Conservation (phyloP, 148 eudicot species). For the Rhododendron griersonianum region DNA sequence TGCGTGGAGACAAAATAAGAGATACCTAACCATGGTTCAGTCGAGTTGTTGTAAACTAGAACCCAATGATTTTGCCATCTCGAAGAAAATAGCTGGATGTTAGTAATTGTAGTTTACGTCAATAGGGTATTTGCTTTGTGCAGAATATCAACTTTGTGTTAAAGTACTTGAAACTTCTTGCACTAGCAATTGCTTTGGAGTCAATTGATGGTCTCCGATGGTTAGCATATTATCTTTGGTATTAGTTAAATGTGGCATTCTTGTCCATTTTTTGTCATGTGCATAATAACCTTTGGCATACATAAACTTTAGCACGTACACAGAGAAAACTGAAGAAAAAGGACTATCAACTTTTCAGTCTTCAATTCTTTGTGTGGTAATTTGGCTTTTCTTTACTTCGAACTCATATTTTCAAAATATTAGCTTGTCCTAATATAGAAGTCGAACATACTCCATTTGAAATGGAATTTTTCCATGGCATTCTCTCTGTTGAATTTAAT, state of each 20-base stretch:
- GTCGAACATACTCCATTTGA: background rate
- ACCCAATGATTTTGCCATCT: background rate
- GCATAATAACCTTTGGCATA: background rate
- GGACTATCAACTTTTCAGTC: background rate
- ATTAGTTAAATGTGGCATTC: background rate
- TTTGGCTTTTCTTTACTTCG: background rate
- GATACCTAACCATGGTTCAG: background rate
- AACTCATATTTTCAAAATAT: background rate
- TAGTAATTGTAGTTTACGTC: background rate
- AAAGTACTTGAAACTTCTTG: background rate
- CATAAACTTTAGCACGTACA: background rate
- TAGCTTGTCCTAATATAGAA: background rate
- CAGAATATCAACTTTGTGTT: background rate
- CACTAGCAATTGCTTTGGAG: background rate
- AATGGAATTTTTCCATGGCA: background rate
- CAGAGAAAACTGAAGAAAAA: background rate
- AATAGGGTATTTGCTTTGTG: background rate
- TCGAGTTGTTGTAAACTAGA: background rate
- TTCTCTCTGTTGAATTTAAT: constrained; percentile 13
- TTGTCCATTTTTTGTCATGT: background rate
- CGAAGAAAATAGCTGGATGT: background rate
- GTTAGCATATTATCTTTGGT: background rate
- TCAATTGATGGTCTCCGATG: background rate
- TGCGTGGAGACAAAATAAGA: background rate
- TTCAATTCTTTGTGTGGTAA: constrained; percentile 2